These are phyloP conservation scores for Bryoerythrophyllum caledonicum DNA, from an alignment of 225 moss, liverwort and hornwort genomes.

Conservation along the genomic window DNA sequence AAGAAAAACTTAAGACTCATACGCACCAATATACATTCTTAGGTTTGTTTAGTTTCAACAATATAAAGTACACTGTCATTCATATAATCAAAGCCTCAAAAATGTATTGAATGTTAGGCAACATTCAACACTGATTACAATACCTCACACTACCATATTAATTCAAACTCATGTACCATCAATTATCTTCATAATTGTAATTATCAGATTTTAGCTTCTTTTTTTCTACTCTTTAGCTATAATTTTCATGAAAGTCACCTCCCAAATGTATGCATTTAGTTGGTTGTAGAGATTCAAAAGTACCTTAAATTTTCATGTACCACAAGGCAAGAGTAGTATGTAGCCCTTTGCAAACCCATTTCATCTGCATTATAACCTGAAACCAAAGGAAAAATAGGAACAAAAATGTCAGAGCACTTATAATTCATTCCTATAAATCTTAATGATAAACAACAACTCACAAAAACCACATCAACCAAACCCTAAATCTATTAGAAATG, in stretches of 20 bases:
- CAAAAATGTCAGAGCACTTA: too few species aligned
- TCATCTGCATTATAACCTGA: conserved; percentile 19
- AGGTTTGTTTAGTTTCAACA: too few species aligned
- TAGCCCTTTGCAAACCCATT: background rate
- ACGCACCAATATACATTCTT: too few species aligned
- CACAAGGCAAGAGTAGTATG: background rate
- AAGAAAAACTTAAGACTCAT: too few species aligned
- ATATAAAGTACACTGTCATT: background rate
- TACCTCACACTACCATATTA: background rate
- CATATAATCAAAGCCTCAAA: background rate
- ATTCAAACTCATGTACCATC: background rate
- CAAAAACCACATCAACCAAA: too few species aligned
- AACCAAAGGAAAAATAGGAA: background rate
- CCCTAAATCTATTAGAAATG: too few species aligned
- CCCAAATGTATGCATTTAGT: background rate
- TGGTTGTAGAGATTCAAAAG: conserved; percentile 16
- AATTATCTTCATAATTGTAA: background rate
- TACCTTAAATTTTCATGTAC: background rate
- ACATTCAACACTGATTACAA: background rate
- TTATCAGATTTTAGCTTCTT: background rate
- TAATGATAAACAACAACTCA: too few species aligned
- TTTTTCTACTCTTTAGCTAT: background rate
- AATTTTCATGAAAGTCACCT: conserved; percentile 2
- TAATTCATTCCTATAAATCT: too few species aligned
- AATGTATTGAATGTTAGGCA: background rate